phyloP scores from a whole-genome alignment of 257 asterid species.

The Buddleja alternifolia region DNA sequence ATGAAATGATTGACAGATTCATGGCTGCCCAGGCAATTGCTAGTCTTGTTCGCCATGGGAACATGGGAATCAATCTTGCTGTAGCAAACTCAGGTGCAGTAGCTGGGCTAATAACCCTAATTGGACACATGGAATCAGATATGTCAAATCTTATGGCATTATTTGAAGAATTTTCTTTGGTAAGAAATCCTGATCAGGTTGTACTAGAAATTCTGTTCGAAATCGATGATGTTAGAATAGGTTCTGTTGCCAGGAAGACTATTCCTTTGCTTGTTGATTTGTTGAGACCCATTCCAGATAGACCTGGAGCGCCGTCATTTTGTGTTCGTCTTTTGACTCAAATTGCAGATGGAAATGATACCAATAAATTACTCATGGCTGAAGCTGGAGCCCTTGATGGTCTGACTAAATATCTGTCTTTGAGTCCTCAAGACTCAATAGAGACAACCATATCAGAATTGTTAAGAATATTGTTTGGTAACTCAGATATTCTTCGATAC shows the following conservation, averaged over 20 bases:
- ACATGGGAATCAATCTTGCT: conserved; percentile 63
- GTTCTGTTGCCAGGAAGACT: conserved; percentile 65
- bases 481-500: conserved; percentile 60
- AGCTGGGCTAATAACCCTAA: conserved; percentile 58
- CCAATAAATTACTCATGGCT: conserved; percentile 77
- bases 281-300: conserved; percentile 80
- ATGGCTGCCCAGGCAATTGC: conserved; percentile 92
- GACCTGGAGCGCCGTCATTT: conserved; percentile 84
- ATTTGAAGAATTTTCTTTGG: conserved; percentile 73
- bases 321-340: conserved; percentile 68
- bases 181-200: conserved; percentile 69
- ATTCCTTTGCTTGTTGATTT: conserved; percentile 85
- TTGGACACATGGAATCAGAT: conserved; percentile 73
- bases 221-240: conserved; percentile 73
- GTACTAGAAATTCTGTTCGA: conserved; percentile 68
- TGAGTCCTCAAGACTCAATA: conserved; percentile 81
- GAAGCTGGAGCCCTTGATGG: conserved; percentile 88
- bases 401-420: conserved; percentile 71
- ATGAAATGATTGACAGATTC: conserved; percentile 65
- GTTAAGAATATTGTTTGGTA: conserved; percentile 67
- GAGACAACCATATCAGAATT: conserved; percentile 83
- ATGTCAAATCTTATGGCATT: conserved; percentile 66
- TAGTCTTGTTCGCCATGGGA: conserved; percentile 71
- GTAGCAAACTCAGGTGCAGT: conserved; percentile 79
- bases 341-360: conserved; percentile 77